Evolutionary conservation across 163 green algal genomes (phyloP).

Genomic region (Scenedesmus sp.): DNA sequence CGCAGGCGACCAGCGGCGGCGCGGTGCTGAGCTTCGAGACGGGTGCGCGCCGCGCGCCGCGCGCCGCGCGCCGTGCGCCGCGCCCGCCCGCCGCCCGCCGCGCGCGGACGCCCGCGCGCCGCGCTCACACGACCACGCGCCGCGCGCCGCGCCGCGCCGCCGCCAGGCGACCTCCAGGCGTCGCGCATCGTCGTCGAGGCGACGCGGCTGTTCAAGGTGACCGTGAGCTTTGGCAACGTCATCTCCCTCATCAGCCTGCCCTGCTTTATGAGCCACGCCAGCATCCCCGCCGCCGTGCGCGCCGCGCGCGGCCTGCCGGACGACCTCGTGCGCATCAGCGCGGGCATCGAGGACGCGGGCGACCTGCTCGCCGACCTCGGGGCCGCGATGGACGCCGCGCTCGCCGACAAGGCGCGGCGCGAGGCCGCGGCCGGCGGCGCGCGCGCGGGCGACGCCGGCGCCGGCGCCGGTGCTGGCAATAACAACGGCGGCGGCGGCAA

Average conservation of each 20-base stretch:
- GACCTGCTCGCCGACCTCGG: slow-evolving; percentile 91
- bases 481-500: neutral
- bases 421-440: neutral
- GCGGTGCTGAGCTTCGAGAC: slow-evolving; percentile 58
- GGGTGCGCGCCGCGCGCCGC: neutral
- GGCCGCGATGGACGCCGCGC: slow-evolving; percentile 69
- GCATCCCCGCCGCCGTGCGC: slow-evolving; percentile 89
- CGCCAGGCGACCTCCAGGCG: slow-evolving; percentile 71
- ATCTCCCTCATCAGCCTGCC: slow-evolving; percentile 92
- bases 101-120: too few species aligned
- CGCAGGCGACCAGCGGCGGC: slow-evolving; percentile 52
- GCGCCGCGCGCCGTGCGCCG: neutral
- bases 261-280: slow-evolving; percentile 99
- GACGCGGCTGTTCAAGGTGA: slow-evolving; percentile 94
- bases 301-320: slow-evolving; percentile 91
- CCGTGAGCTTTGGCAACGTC: slow-evolving; percentile 94
- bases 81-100: too few species aligned
- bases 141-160: too few species aligned
- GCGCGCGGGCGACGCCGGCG: neutral
- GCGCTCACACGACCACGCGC: too few species aligned
- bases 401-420: neutral
- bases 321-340: slow-evolving; percentile 95
- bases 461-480: too few species aligned
- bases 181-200: slow-evolving; percentile 82
- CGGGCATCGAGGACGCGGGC: slow-evolving; percentile 89